These are phyloP conservation scores for Astraeus odoratus DNA, from an alignment of 768 basidiomycete species.

Conservation along the genomic window DNA sequence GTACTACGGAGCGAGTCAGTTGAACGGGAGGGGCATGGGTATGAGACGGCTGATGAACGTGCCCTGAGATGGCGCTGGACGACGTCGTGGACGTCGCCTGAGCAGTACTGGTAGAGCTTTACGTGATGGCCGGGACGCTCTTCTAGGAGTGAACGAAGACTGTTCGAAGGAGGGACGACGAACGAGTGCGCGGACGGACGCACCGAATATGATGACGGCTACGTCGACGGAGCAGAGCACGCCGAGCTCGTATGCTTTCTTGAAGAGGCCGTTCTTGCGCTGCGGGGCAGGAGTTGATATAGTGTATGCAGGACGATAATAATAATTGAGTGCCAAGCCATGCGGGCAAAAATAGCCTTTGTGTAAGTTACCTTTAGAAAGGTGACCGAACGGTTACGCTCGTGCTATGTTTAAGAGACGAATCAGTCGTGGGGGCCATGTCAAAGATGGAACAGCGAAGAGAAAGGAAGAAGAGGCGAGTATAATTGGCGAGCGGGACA, in stretches of 20 bases:
- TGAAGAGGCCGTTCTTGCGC: conserved; percentile 89
- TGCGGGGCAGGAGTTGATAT: conserved; percentile 26
- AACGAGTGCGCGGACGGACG: conserved; percentile 17
- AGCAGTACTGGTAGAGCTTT: conserved; percentile 80
- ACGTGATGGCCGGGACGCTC: conserved; percentile 72
- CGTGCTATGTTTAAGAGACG: conserved; percentile 59
- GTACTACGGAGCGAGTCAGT: conserved; percentile 28
- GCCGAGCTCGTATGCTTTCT: conserved; percentile 88
- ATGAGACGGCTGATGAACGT: conserved; percentile 11
- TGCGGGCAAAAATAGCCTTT: conserved; percentile 53
- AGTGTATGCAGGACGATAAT: conserved; percentile 21
- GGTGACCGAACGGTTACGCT: conserved; percentile 86
- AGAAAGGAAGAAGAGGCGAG: conserved; percentile 8
- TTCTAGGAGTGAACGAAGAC: conserved; percentile 50
- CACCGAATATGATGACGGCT: conserved; percentile 81
- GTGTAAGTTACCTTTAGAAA: conserved; percentile 70
- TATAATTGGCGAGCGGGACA: conserved; percentile 16
- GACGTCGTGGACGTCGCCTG: conserved; percentile 60
- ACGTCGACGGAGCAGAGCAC: conserved; percentile 86
- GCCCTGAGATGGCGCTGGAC: conserved; percentile 61
- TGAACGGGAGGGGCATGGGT: neutral
- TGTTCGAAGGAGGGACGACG: conserved; percentile 1
- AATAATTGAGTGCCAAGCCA: conserved; percentile 33
- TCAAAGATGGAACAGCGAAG: conserved; percentile 24
- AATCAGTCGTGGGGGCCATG: conserved; percentile 23